Percentiles rank a stretch among this genome's conserved stretches.
Conservation (phyloP, 1,139 yeast genomes). For the Yamadazyma diospyri region DNA sequence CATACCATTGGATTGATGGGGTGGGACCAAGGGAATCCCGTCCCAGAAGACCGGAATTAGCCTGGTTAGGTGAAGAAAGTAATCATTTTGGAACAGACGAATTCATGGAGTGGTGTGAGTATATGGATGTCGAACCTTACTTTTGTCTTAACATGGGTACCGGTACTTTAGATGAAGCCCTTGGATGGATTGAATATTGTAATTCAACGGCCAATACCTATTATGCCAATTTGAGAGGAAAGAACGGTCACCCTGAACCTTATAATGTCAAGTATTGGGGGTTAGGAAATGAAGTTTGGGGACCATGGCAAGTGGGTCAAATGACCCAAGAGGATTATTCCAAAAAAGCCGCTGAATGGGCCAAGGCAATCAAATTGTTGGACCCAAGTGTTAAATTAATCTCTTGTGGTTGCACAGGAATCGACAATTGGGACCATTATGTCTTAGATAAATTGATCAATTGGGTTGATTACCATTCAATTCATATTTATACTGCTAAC, state of each 20-base stretch:
- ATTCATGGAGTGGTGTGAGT: constrained; percentile 28
- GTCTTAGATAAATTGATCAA: constrained; percentile 22
- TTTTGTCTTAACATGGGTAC: constrained; percentile 32
- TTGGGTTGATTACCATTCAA: constrained; percentile 26
- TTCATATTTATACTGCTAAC: constrained; percentile 27
- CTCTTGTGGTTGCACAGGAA: constrained; percentile 27
- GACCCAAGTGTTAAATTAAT: constrained; percentile 23
- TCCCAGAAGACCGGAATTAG: constrained; percentile 28
- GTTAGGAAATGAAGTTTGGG: constrained; percentile 33
- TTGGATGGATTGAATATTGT: constrained; percentile 32
- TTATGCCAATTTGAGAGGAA: constrained; percentile 22
- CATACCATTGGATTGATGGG: constrained; percentile 32
- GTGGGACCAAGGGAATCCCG: constrained; percentile 26
- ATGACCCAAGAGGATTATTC: constrained; percentile 24
- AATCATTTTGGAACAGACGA: constrained; percentile 31
- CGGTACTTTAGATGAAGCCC: constrained; percentile 30
- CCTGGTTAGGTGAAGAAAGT: constrained; percentile 28
- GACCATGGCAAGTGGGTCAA: constrained; percentile 33
- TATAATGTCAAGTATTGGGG: constrained; percentile 33
- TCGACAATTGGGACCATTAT: constrained; percentile 24
- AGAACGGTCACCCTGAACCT: constrained; percentile 28
- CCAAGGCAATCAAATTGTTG: constrained; percentile 27
- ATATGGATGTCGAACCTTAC: constrained; percentile 25
- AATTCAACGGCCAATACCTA: constrained; percentile 26
- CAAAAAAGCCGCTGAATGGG: constrained; percentile 28